phyloP scores from a whole-genome alignment of 2,329 filamentous ascomycete species.

The Monosporascus sp. region DNA sequence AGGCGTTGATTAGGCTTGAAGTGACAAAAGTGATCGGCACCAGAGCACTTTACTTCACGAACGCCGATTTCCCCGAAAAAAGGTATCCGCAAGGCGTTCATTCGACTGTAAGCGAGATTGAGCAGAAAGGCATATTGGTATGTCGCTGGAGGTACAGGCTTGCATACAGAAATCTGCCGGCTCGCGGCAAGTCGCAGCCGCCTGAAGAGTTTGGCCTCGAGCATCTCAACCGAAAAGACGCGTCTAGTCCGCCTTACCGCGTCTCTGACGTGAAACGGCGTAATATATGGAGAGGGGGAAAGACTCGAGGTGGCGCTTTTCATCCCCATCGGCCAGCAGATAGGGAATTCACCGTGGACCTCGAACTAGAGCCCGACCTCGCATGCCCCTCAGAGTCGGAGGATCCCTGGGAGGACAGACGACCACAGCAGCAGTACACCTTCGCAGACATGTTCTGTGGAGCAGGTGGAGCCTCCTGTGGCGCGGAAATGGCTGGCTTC shows the following conservation, averaged over 20 bases:
- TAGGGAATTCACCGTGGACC: conserved; percentile 7
- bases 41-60: conserved; percentile 27
- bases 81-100: conserved; percentile 12
- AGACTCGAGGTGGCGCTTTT: conserved; percentile 19
- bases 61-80: conserved; percentile 24
- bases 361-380: conserved; percentile 10
- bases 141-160: conserved; percentile 32
- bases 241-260: conserved; percentile 23
- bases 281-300: conserved; percentile 21
- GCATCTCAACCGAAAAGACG: conserved; percentile 21
- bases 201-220: conserved; percentile 18
- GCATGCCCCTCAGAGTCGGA: conserved; percentile 1
- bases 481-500: conserved; percentile 48
- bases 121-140: conserved; percentile 26
- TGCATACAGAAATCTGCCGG: conserved; percentile 19
- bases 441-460: conserved; percentile 61
- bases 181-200: conserved; percentile 16
- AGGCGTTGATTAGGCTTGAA: conserved; percentile 23
- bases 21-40: conserved; percentile 12
- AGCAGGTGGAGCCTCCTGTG: conserved; percentile 54
- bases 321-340: conserved; percentile 6
- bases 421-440: conserved; percentile 39
- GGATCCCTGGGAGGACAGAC: conserved; percentile 11
- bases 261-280: conserved; percentile 17
- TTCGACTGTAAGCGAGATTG: conserved; percentile 15